Conservation (phyloP, 139 green algal genomes). For the Chlamydomonas eustigma region DNA sequence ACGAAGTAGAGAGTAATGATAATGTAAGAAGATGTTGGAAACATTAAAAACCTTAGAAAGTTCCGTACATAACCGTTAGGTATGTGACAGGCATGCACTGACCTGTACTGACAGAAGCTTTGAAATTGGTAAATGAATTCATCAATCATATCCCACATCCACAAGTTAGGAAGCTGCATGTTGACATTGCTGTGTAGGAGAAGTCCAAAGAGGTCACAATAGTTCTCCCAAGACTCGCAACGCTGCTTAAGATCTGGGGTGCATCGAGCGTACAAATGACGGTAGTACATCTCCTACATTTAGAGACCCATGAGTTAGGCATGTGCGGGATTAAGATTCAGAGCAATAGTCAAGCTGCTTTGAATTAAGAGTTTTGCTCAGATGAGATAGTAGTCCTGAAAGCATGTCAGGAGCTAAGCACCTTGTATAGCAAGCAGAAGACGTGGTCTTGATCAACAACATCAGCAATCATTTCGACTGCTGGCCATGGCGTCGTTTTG, state of each 20-base stretch:
- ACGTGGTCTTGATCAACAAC: conserved; percentile 96
- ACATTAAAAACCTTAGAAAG: too few relatives aligned
- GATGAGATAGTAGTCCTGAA: too few relatives aligned
- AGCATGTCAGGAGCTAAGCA: too few relatives aligned
- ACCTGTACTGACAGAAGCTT: conserved; percentile 79
- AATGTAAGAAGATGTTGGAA: too few relatives aligned
- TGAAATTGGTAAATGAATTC: conserved; percentile 98
- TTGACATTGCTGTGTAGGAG: conserved; percentile 92
- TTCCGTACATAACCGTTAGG: too few relatives aligned
- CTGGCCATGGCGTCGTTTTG: conserved; percentile 84
- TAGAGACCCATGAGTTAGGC: too few relatives aligned
- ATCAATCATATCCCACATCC: conserved; percentile 99
- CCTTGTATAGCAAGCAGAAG: conserved; percentile 98
- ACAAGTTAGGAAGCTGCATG: conserved; percentile 96
- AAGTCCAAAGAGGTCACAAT: conserved; percentile 83
- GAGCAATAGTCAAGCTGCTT: too few relatives aligned
- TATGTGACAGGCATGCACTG: too few relatives aligned
- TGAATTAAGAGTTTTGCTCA: too few relatives aligned
- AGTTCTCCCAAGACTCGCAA: conserved; percentile 93
- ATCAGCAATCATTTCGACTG: conserved; percentile 71
- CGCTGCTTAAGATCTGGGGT: conserved; percentile 76
- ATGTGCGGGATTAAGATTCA: too few relatives aligned
- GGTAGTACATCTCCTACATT: conserved; percentile 95
- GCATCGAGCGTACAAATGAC: conserved; percentile 86
- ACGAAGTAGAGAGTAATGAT: too few relatives aligned